Evolutionary conservation across 116 monocot species (phyloP).

Genomic region (Papilionanthe hybrid): DNA sequence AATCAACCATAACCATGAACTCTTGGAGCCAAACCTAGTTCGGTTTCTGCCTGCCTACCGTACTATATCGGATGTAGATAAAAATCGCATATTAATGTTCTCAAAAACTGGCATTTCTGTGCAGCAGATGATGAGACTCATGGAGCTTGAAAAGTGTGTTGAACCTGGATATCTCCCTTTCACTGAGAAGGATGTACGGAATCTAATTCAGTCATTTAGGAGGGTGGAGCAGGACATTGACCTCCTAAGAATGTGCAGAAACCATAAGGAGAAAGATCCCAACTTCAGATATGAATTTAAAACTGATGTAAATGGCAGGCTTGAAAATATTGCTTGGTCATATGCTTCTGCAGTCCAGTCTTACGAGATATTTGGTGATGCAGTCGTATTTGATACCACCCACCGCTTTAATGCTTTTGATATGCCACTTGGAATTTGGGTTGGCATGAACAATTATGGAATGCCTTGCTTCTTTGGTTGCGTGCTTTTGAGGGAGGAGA

Average conservation of each 20-base stretch:
- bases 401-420: constrained; percentile 58
- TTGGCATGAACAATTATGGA: constrained; percentile 87
- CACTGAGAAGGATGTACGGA: constrained; percentile 91
- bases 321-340: constrained; percentile 88
- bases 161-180: constrained; percentile 76
- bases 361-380: constrained; percentile 81
- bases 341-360: constrained; percentile 71
- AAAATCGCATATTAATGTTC: constrained; percentile 73
- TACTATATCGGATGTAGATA: constrained; percentile 60
- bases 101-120: constrained; percentile 78
- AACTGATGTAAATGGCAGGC: constrained; percentile 32
- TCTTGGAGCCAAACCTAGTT: constrained; percentile 74
- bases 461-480: constrained; percentile 79
- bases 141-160: constrained; percentile 78
- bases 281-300: constrained; percentile 73
- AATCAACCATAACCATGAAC: constrained; percentile 82
- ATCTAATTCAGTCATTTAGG: constrained; percentile 64
- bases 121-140: constrained; percentile 84
- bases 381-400: constrained; percentile 72
- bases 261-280: constrained; percentile 59
- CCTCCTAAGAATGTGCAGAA: constrained; percentile 69
- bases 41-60: constrained; percentile 82
- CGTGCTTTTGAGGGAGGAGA: constrained; percentile 69
- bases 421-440: constrained; percentile 73
- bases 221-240: constrained; percentile 62